Evolutionary conservation across 495 filamentous ascomycete species (phyloP).

Genomic region (Massariosphaeria phaeospora): DNA sequence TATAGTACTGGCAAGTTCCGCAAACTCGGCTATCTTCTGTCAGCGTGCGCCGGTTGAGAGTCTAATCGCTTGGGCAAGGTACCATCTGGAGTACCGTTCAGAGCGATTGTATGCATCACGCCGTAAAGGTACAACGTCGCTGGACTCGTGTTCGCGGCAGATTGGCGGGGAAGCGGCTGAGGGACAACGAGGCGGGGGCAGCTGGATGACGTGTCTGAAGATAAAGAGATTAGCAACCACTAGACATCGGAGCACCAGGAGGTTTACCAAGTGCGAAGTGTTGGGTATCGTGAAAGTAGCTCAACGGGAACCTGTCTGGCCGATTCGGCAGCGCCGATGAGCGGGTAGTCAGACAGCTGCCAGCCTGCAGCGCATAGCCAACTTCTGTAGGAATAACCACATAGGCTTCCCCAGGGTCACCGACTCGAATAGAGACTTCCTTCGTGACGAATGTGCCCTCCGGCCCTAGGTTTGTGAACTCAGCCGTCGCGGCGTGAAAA

Average conservation of each 20-base stretch:
- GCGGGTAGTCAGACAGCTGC: slow-evolving; percentile 13
- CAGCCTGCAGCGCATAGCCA: slow-evolving; percentile 19
- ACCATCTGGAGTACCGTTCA: slow-evolving; percentile 19
- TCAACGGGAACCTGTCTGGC: slow-evolving; percentile 7
- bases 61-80: slow-evolving; percentile 10
- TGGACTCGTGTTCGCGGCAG: slow-evolving; percentile 12
- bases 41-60: slow-evolving; percentile 1
- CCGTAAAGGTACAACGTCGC: slow-evolving; percentile 17
- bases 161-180: slow-evolving; percentile 19
- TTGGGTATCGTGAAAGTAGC: slow-evolving; percentile 17
- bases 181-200: slow-evolving; percentile 20
- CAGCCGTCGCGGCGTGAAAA: slow-evolving; percentile 14
- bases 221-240: slow-evolving; percentile 14
- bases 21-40: slow-evolving; percentile 13
- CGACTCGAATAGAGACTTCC: slow-evolving; percentile 15
- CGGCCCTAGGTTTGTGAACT: slow-evolving; percentile 12
- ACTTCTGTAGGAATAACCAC: slow-evolving; percentile 20
- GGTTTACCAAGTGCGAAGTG: slow-evolving; percentile 16
- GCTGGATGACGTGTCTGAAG: slow-evolving; percentile 12
- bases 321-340: slow-evolving; percentile 11
- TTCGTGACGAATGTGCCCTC: slow-evolving; percentile 11
- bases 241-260: slow-evolving; percentile 1
- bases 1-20: slow-evolving; percentile 12
- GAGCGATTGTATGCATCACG: slow-evolving; percentile 18
- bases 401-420: slow-evolving; percentile 21